Base-by-base conservation (phyloP, 176 grass and related monocot genomes). In the Juncus inflexus region DNA sequence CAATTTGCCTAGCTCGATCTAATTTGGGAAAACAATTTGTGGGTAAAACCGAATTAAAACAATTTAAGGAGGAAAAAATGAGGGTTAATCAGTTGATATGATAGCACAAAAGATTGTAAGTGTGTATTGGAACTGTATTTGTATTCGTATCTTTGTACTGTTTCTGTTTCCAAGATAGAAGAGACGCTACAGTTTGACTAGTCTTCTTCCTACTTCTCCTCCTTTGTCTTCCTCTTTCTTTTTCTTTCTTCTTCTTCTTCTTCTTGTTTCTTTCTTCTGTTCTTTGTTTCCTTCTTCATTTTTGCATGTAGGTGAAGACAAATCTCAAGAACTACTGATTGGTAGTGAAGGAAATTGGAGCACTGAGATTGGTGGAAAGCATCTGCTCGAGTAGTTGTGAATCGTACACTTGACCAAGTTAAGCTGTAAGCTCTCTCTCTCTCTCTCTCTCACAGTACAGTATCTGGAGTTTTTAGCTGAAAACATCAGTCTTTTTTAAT, bases 171-270 rank as follows among this genome's bases (percentile, higher is more conserved):
- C 43, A 9, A 47, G 43, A 47, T 47, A 47, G 43, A 47, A 47
- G 43, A 47, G 67, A 71, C 68, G 53, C 52, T 71, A 71, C 54
- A 60, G 52, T 71, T 58, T 71, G 67, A 71, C 54, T 59, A 35
- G 67, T 58, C 67, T 70, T 37, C 35, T 5, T 12, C 40, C 35
- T 12, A n/a, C 66, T 69, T 56, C 66, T 55, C 12, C n/a, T 36
- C 58, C 4, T 7, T 8, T 69, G 16, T 35, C 53, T 7, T 56
- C 9, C 1, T 47, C 43, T 16, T 40, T 2, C 45, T 6, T 58
- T 9, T 60, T 43, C 2, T 71, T 59, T 15, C 57, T 35, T 39
- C 2, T 40, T 6, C 2, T 49, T 35, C n/a, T 69, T 49, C 9
- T 52, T 54, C 35, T 66, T 15, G 50, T 7, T 39, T 69, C 10